Evolutionary conservation across 2,329 filamentous ascomycete genomes (phyloP).

Genomic region (Aspergillus costaricaensis): DNA sequence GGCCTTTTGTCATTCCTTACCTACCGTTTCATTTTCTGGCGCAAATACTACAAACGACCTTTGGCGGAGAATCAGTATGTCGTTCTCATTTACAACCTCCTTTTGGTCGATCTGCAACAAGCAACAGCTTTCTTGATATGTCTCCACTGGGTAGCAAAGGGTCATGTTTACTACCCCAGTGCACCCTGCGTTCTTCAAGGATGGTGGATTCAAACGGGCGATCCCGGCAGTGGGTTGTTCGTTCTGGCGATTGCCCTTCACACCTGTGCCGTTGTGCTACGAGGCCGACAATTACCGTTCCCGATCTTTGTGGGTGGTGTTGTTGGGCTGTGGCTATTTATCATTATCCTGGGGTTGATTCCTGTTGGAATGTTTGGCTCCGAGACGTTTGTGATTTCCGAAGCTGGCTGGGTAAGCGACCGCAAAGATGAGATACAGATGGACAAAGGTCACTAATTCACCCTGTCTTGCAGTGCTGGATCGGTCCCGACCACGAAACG

Average conservation of each 20-base stretch:
- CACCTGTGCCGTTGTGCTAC: slow-evolving; percentile 51
- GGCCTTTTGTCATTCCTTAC: slow-evolving; percentile 49
- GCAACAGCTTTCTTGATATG: slow-evolving; percentile 49
- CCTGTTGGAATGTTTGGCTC: slow-evolving; percentile 46
- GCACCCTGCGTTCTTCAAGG: slow-evolving; percentile 53
- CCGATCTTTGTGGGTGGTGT: slow-evolving; percentile 48
- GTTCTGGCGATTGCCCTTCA: slow-evolving; percentile 56
- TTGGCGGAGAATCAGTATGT: slow-evolving; percentile 56
- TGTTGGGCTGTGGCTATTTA: slow-evolving; percentile 48
- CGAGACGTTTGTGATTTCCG: slow-evolving; percentile 50
- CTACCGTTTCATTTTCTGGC: slow-evolving; percentile 53
- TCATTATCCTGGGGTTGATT: slow-evolving; percentile 50
- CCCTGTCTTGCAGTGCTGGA: slow-evolving; percentile 49
- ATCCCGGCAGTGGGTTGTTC: slow-evolving; percentile 54
- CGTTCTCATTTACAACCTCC: slow-evolving; percentile 54
- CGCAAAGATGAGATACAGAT: not conserved
- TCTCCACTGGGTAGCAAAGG: slow-evolving; percentile 47
- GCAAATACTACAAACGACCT: slow-evolving; percentile 49
- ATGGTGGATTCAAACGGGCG: slow-evolving; percentile 55
- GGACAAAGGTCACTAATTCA: slow-evolving; percentile 4
- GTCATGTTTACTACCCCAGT: slow-evolving; percentile 47
- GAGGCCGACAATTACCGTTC: slow-evolving; percentile 50
- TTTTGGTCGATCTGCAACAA: slow-evolving; percentile 54
- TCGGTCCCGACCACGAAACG: slow-evolving; percentile 45
- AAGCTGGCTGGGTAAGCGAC: slow-evolving; percentile 51